Conservation (phyloP, 306 rosid species). For the Lathyrus oleraceus region DNA sequence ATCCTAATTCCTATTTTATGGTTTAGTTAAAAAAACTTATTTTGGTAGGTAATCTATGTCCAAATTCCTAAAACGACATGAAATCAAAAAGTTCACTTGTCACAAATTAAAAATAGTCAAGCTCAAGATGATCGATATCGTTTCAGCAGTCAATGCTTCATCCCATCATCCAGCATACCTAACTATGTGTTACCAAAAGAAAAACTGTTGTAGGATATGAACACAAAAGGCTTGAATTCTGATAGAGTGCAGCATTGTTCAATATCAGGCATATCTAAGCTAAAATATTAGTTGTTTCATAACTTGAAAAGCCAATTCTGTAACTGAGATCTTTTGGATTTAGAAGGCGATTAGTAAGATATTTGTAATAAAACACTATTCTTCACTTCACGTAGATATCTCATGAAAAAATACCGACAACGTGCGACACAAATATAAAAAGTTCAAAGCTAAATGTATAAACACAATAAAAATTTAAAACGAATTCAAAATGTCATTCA, state of each 20-base stretch:
- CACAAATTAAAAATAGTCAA: background rate
- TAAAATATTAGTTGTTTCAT: too few relatives aligned
- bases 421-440: background rate
- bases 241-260: background rate
- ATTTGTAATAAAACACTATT: background rate
- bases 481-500: constrained; percentile 23
- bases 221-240: background rate
- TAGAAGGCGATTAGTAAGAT: background rate
- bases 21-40: too few relatives aligned
- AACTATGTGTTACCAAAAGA: background rate
- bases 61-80: background rate
- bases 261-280: constrained; percentile 9
- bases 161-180: constrained; percentile 8
- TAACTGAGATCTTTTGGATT: background rate
- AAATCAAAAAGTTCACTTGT: constrained; percentile 7
- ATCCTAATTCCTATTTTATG: background rate
- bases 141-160: background rate
- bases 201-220: background rate
- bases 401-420: background rate
- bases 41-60: too few relatives aligned
- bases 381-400: background rate
- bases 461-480: background rate
- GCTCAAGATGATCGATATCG: constrained; percentile 5
- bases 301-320: too few relatives aligned
- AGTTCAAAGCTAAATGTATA: background rate